phyloP scores from a whole-genome alignment of 2,329 filamentous ascomycete species.

The Sarocladium kiliense region DNA sequence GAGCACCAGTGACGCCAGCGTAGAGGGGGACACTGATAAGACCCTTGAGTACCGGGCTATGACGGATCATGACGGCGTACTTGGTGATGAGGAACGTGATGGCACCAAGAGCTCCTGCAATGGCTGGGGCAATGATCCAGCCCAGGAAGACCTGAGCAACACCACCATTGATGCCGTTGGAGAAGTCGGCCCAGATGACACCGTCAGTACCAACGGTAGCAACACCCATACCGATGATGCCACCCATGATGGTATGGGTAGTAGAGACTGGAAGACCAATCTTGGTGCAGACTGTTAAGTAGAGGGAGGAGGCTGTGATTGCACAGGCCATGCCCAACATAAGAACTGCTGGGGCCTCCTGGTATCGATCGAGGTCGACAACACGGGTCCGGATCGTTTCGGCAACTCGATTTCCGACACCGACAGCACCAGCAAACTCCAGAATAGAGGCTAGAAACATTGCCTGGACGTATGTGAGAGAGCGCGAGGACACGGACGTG shows the following conservation, averaged over 20 bases:
- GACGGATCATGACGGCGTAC: slow-evolving; percentile 30
- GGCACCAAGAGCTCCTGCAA: slow-evolving; percentile 15
- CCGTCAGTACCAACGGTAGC: slow-evolving; percentile 23
- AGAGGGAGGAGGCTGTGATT: slow-evolving; percentile 31
- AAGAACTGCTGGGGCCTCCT: slow-evolving; percentile 30
- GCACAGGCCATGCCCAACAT: slow-evolving; percentile 38
- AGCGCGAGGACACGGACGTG: slow-evolving; percentile 55
- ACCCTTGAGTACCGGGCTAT: slow-evolving; percentile 15
- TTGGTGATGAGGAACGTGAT: slow-evolving; percentile 21
- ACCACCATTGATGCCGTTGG: slow-evolving; percentile 8
- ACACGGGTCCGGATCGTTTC: slow-evolving; percentile 43
- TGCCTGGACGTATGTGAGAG: slow-evolving; percentile 44
- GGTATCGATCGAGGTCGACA: slow-evolving; percentile 33
- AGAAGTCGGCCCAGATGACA: slow-evolving; percentile 17
- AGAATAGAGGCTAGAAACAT: slow-evolving; percentile 40
- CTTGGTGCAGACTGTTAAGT: slow-evolving; percentile 35
- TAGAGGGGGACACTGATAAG: slow-evolving; percentile 19
- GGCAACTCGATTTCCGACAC: slow-evolving; percentile 40
- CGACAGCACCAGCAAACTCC: slow-evolving; percentile 43
- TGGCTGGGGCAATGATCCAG: slow-evolving; percentile 16
- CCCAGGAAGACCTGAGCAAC: slow-evolving; percentile 18
- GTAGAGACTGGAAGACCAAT: slow-evolving; percentile 33
- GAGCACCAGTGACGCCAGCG: slow-evolving; percentile 17
- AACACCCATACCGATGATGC: slow-evolving; percentile 40
- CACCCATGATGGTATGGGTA: slow-evolving; percentile 40